These are phyloP conservation scores for Malus fusca DNA, from an alignment of 306 rosid genomes.

Conservation along the genomic window DNA sequence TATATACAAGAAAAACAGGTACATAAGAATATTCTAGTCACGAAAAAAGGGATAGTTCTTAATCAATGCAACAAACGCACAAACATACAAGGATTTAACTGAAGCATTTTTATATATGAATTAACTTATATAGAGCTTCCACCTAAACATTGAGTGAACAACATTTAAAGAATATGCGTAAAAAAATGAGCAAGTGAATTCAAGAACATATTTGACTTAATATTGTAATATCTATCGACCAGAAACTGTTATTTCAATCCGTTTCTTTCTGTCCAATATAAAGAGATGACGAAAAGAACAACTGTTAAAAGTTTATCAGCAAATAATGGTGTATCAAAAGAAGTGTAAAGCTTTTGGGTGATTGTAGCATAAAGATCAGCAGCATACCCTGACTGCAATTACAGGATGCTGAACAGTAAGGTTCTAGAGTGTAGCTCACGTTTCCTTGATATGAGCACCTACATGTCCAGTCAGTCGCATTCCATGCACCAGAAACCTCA, in stretches of 20 bases:
- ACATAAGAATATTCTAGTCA: not conserved
- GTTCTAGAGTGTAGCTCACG: slow-evolving; percentile 34
- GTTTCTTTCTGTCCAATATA: not conserved
- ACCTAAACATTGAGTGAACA: not conserved
- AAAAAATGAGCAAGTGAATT: not conserved
- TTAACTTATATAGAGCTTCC: not conserved
- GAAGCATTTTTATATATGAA: not conserved
- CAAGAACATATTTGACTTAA: not conserved
- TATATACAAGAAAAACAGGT: not conserved
- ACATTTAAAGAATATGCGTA: not conserved
- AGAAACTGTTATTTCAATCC: not conserved
- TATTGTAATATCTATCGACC: not conserved
- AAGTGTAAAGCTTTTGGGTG: slow-evolving; percentile 5
- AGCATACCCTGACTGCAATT: slow-evolving; percentile 70
- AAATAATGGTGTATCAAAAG: not conserved
- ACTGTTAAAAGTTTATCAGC: not conserved
- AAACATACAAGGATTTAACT: not conserved
- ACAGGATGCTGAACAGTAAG: slow-evolving; percentile 82
- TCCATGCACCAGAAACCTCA: slow-evolving; percentile 36
- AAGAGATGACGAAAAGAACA: not conserved
- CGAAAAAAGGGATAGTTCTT: not conserved
- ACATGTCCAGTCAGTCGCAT: slow-evolving; percentile 64
- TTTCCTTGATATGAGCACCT: slow-evolving; percentile 48
- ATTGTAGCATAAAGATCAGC: slow-evolving; percentile 20
- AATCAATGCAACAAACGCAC: not conserved